These are phyloP conservation scores for Sporobolus alterniflorus DNA, from an alignment of 202 grass and related monocot species.

Conservation along the genomic window DNA sequence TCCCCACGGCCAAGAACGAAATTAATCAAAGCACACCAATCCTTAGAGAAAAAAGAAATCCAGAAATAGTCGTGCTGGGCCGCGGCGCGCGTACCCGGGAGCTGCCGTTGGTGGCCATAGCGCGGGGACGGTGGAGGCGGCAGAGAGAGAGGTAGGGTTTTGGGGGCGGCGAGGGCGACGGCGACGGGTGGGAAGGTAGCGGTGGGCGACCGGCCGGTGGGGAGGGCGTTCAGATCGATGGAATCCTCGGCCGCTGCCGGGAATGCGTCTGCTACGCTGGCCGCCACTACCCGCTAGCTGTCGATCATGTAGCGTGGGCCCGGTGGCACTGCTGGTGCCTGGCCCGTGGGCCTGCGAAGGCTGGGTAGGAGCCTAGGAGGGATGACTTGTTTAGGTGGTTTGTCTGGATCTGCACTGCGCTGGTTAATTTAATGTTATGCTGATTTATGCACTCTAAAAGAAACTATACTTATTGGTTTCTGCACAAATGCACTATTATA, in stretches of 20 bases:
- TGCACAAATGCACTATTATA: too few species aligned
- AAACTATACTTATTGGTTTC: too few species aligned
- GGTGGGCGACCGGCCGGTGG: slow-evolving; percentile 56
- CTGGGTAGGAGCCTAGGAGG: background rate
- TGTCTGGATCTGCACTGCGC: background rate
- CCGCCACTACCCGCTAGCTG: slow-evolving; percentile 27
- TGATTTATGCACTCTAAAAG: too few species aligned
- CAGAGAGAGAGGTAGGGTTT: slow-evolving; percentile 42
- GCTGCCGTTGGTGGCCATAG: slow-evolving; percentile 89
- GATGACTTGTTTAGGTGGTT: slow-evolving; percentile 7
- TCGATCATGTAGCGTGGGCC: slow-evolving; percentile 37
- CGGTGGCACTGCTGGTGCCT: slow-evolving; percentile 23
- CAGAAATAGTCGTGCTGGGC: background rate
- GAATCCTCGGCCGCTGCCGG: slow-evolving; percentile 27
- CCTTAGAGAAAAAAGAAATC: background rate
- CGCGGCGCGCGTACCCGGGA: slow-evolving; percentile 53
- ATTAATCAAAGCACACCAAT: slow-evolving; percentile 3
- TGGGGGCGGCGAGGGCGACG: slow-evolving; percentile 24
- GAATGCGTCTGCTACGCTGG: slow-evolving; percentile 42
- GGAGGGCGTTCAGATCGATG: slow-evolving; percentile 53
- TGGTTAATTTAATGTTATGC: too few species aligned
- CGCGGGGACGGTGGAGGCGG: background rate
- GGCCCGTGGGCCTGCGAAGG: background rate
- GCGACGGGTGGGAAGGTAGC: slow-evolving; percentile 33
- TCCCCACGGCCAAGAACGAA: background rate